Conservation (phyloP, 371 early-diverging fungal species). For the Amoeboaphelidium protococcarum region DNA sequence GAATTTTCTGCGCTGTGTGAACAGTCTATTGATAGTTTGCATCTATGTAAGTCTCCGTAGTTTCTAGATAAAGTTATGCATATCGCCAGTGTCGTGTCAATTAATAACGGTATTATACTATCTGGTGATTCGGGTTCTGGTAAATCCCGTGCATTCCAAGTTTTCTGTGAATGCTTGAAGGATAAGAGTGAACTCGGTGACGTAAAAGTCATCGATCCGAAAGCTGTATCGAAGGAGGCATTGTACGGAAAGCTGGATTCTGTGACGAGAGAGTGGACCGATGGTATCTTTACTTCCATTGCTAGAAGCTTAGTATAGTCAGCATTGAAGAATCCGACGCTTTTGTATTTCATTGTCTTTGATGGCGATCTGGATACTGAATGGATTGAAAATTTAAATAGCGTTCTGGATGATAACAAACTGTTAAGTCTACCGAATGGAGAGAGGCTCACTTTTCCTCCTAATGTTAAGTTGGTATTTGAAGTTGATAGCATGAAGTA, state of each 20-base stretch:
- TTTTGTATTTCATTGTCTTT: constrained; percentile 98
- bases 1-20: too few species aligned
- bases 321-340: too few species aligned
- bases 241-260: constrained; percentile 85
- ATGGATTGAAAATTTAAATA: constrained; percentile 98
- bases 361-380: constrained; percentile 98
- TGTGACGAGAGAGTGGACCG: constrained; percentile 98
- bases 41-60: not conserved
- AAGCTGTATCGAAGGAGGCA: constrained; percentile 84
- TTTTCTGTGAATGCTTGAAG: constrained; percentile 48
- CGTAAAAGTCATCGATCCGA: constrained; percentile 86
- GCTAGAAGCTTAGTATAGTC: constrained; percentile 91
- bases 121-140: constrained; percentile 92
- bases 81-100: constrained; percentile 82
- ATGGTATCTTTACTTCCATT: constrained; percentile 89
- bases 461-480: constrained; percentile 93
- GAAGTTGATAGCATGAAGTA: constrained; percentile 91
- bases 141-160: constrained; percentile 76
- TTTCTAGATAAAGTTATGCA: constrained; percentile 77
- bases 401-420: constrained; percentile 90
- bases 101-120: constrained; percentile 97
- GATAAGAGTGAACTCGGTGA: constrained; percentile 48
- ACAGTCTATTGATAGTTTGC: not conserved
- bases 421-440: constrained; percentile 92
- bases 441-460: constrained; percentile 82